Evolutionary conservation across 495 filamentous ascomycete species (phyloP), one percentile per base, ranked within the genome.

Genomic region (Penicillium maclennaniae): DNA sequence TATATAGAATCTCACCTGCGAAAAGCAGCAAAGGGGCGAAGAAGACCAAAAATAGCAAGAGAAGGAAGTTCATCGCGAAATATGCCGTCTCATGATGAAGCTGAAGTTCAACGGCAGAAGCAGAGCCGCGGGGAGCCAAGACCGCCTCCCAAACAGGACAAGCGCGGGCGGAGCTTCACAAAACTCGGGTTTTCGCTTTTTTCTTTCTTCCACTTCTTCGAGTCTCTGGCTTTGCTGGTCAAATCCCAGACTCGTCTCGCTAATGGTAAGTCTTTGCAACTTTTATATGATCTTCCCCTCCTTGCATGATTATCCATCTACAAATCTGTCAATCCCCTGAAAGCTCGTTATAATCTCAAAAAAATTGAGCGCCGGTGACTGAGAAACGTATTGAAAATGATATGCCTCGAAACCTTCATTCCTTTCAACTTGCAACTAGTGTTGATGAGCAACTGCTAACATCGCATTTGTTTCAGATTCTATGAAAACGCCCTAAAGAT

Each of bases 241-340:
- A 68, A 71, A 61, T 54, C 42, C 58, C 43, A 57, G 60, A 52
- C 47, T 60, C 44, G 27, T 46, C 41, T 63, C 46, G 27, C 45
- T 62, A 58, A 75, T 73, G 68, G 71, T 73, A 69, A 71, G 72
- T 55, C 45, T 21, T 17, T 26, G 16, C 2, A 42, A 51, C 15
- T 49, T 47, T 31, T 34, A 36, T 37, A 45, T 56, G 15, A 3
- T 43, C 46, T 53, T 45, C 15, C 50, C 25, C 25, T 16, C 21
- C 66, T 74, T 72, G 72, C 73, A 87, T 87, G 86, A 88, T 89
- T 88, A 88, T 73, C 82, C 61, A 79, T 70, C 74, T 79, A 76
- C 70, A 76, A 81, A 91, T 91, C 87, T 92, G 87, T 92, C 87
- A 92, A 92, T 92, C 87, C 84, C 76, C 87, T 88, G 87, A 91